Conservation (phyloP, 2,329 filamentous ascomycete genomes). For the Alternaria dauci region DNA sequence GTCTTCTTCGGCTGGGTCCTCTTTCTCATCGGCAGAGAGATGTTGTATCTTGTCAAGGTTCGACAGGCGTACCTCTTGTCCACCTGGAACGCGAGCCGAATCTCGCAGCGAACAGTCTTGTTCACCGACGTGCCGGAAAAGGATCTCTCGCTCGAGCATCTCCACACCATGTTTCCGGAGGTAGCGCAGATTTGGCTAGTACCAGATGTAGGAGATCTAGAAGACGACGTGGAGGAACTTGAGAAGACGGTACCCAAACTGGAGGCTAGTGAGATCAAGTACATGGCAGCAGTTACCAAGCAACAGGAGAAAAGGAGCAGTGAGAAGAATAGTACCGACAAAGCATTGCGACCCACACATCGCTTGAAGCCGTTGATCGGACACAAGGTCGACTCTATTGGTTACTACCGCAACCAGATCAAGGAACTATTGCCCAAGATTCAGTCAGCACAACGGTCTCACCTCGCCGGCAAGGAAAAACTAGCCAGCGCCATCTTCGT, state of each 20-base stretch:
- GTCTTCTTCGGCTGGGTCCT: slow-evolving; percentile 55
- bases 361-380: slow-evolving; percentile 52
- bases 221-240: slow-evolving; percentile 54
- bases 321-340: slow-evolving; percentile 70
- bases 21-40: slow-evolving; percentile 56
- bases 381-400: slow-evolving; percentile 73
- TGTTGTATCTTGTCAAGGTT: slow-evolving; percentile 56
- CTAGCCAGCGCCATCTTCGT: slow-evolving; percentile 83
- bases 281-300: slow-evolving; percentile 24
- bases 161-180: slow-evolving; percentile 51
- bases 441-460: slow-evolving; percentile 70
- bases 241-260: slow-evolving; percentile 54
- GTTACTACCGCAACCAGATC: slow-evolving; percentile 80
- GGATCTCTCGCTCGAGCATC: slow-evolving; percentile 45
- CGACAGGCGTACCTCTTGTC: slow-evolving; percentile 58
- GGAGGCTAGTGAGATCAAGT: slow-evolving; percentile 56
- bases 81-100: slow-evolving; percentile 53
- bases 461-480: slow-evolving; percentile 70
- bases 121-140: slow-evolving; percentile 58
- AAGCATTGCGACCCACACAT: slow-evolving; percentile 60
- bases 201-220: slow-evolving; percentile 55
- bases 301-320: slow-evolving; percentile 24
- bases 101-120: slow-evolving; percentile 58
- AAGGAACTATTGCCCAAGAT: slow-evolving; percentile 76
- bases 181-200: slow-evolving; percentile 58